Percentiles rank a stretch among this genome's conserved stretches.
phyloP scores from a whole-genome alignment of 441 rosid species.

The Pelargonium cotyledonis region DNA sequence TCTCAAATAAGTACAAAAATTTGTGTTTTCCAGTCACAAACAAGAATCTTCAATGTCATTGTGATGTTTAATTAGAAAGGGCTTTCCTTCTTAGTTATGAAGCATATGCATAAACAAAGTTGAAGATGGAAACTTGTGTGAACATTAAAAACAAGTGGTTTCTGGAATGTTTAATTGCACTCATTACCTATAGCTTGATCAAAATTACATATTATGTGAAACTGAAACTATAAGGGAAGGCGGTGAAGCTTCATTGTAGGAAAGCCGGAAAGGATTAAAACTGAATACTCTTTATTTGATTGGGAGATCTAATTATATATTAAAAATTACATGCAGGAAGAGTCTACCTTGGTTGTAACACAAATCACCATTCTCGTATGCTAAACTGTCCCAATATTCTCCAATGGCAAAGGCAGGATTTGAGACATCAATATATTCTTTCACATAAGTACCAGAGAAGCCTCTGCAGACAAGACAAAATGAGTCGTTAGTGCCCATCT shows the following conservation, averaged over 20 bases:
- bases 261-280: background rate
- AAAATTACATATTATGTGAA: background rate
- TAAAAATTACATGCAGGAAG: background rate
- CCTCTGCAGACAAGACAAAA: constrained; percentile 29
- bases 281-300: background rate
- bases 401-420: constrained; percentile 50
- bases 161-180: too few species aligned
- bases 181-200: background rate
- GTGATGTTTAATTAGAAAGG: too few species aligned
- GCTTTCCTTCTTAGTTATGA: too few species aligned
- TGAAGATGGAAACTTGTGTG: too few species aligned
- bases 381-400: constrained; percentile 51
- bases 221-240: constrained; percentile 6
- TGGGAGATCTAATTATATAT: too few species aligned
- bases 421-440: constrained; percentile 46
- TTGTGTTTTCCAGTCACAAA: background rate
- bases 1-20: too few species aligned
- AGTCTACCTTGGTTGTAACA: constrained; percentile 47
- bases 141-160: too few species aligned
- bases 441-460: constrained; percentile 43
- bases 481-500: constrained; percentile 2
- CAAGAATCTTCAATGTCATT: too few species aligned
- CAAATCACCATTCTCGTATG: constrained; percentile 43
- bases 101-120: too few species aligned
- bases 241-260: background rate